Evolutionary conservation across 202 grass and related monocot species (phyloP).

Genomic region (Panicum virgatum): DNA sequence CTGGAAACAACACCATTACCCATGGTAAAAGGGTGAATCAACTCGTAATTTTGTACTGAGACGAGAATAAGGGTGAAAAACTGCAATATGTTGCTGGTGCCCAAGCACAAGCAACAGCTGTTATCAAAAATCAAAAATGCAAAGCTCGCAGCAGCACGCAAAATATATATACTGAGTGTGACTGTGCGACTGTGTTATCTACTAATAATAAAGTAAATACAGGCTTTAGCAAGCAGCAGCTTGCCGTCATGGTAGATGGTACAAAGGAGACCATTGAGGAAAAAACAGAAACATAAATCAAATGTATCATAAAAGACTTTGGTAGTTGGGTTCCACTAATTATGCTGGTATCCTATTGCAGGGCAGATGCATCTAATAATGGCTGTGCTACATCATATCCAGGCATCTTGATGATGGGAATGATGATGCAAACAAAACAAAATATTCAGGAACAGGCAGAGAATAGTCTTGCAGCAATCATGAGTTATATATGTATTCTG

Average conservation of each 20-base stretch:
- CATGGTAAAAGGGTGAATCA: constrained; percentile 11
- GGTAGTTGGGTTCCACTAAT: background rate
- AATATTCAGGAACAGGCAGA: background rate
- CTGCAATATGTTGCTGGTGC: background rate
- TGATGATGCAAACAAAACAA: background rate
- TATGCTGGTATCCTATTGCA: background rate
- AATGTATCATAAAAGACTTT: background rate
- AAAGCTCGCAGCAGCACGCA: background rate
- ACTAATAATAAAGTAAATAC: background rate
- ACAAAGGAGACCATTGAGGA: background rate
- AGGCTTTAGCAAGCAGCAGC: constrained; percentile 14
- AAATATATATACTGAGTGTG: background rate
- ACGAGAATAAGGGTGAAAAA: background rate
- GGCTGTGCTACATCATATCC: background rate
- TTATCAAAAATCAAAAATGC: background rate
- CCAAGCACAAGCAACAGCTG: background rate
- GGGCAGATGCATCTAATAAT: background rate
- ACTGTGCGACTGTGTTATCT: background rate
- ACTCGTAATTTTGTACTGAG: background rate
- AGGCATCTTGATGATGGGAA: background rate
- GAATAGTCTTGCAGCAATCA: background rate
- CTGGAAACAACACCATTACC: constrained; percentile 35
- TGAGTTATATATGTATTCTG: background rate
- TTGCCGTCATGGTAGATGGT: too few species aligned
- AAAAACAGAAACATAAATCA: background rate